Evolutionary conservation across 495 filamentous ascomycete genomes (phyloP).

Genomic region (Lophiostoma macrostomum): DNA sequence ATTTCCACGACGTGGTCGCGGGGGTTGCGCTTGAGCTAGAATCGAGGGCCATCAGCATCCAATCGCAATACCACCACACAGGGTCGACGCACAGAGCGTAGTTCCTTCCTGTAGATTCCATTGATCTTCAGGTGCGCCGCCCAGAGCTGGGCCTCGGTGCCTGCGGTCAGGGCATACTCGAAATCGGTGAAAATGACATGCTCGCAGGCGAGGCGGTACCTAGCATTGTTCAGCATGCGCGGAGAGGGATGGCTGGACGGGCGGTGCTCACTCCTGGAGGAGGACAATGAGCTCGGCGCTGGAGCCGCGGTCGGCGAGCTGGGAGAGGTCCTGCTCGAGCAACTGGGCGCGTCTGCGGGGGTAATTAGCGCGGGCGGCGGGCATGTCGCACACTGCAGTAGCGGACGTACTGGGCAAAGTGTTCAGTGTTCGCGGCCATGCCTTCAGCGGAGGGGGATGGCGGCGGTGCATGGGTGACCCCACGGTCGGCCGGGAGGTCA

Average conservation of each 20-base stretch:
- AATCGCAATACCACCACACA: too few relatives aligned
- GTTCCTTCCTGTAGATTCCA: slow-evolving; percentile 64
- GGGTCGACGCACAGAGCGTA: slow-evolving; percentile 48
- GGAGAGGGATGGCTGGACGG: not conserved
- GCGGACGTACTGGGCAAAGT: slow-evolving; percentile 31
- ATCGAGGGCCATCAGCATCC: too few relatives aligned
- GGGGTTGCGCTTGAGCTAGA: slow-evolving; percentile 44
- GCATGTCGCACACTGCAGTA: too few relatives aligned
- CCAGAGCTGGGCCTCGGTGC: slow-evolving; percentile 74
- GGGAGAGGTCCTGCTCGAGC: slow-evolving; percentile 22
- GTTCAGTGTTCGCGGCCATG: slow-evolving; percentile 46
- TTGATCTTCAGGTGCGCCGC: slow-evolving; percentile 74
- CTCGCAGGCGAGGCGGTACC: slow-evolving; percentile 68
- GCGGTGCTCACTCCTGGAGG: slow-evolving; percentile 21
- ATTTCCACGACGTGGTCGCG: slow-evolving; percentile 68
- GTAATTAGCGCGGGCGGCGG: slow-evolving; percentile 3
- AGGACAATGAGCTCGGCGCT: slow-evolving; percentile 16
- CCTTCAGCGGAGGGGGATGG: slow-evolving; percentile 27
- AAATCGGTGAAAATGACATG: slow-evolving; percentile 71
- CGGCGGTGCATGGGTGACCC: slow-evolving; percentile 43
- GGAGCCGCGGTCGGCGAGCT: slow-evolving; percentile 17
- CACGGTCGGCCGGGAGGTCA: slow-evolving; percentile 57
- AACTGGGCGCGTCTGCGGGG: slow-evolving; percentile 24
- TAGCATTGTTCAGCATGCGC: slow-evolving; percentile 36
- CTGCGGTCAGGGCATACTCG: slow-evolving; percentile 58